Evolutionary conservation across 257 asterid species (phyloP).

Genomic region (Striga asiatica): DNA sequence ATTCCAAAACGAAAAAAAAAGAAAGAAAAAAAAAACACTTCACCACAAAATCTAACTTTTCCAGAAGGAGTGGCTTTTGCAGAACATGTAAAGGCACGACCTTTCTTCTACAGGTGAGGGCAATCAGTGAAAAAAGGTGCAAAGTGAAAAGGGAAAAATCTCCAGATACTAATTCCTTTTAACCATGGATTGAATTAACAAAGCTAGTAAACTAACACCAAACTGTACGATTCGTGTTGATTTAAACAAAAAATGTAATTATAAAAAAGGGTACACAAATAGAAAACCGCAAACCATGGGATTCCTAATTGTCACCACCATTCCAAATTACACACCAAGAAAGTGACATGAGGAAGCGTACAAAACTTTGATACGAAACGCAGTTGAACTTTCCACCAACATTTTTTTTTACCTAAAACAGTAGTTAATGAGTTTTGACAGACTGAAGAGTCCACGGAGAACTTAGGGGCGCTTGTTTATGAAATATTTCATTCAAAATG

Average conservation of each 20-base stretch:
- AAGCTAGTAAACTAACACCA: too few species aligned
- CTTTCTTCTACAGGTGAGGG: background rate
- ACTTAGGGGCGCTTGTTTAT: too few species aligned
- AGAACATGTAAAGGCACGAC: constrained; percentile 3
- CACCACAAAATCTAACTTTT: background rate
- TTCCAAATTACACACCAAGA: constrained; percentile 3
- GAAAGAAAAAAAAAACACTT: too few species aligned
- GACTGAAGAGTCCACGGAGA: constrained; percentile 13
- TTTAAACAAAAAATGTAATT: background rate
- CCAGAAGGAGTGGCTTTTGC: too few species aligned
- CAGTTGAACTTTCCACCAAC: constrained; percentile 7
- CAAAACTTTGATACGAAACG: constrained; percentile 4
- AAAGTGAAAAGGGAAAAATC: background rate
- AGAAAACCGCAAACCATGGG: background rate
- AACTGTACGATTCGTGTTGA: too few species aligned
- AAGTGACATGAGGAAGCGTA: constrained; percentile 15
- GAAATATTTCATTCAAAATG: too few species aligned
- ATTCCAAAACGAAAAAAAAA: background rate
- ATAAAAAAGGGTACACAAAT: background rate
- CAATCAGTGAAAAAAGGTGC: background rate
- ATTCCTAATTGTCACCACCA: constrained; percentile 5
- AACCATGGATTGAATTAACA: background rate
- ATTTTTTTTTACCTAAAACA: background rate
- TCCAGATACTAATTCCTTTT: background rate
- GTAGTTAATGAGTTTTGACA: background rate